Evolutionary conservation across 371 early-diverging fungal species (phyloP), one percentile per base, ranked within the genome.

Genomic region (Mucor mucedo): DNA sequence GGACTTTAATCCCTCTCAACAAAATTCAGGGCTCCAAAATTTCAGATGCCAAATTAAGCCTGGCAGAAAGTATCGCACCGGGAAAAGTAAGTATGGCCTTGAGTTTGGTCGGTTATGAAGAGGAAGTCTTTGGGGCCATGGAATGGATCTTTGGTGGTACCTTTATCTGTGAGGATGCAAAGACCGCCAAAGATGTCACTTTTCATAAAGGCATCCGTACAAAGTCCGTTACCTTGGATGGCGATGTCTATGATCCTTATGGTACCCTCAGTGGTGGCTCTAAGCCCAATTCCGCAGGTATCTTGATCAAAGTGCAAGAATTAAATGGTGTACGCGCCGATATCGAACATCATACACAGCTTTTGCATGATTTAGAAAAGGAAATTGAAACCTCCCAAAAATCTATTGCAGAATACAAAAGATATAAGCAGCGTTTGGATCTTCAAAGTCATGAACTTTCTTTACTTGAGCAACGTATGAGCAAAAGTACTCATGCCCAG

Each of bases 241-340:
- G 99, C 33, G 99, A 98, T 77, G 86, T 98, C 5, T 99, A 99
- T 79, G 99, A 99, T 68, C 99, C 99, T 2, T 88, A 90, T 39
- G 99, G 99, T 41, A 95, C 96, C 0, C 79, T 99, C 27, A 94
- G 96, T 9, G 99, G 99, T 62, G 99, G 99, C 5, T 92, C 97
- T 28, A 87, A 86, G 63, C 88, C 94, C 3, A 72, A 77, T 16
- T 88, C 90, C 2, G 76, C 87, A 0, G 95, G 94, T n/a, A 79
- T 93, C 21, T 84, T 98, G 8, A 66, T 85, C 2, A 87, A 90
- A 53, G 57, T 95, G 14, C 89, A 91, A 57, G 77, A 83, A 47
- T 65, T 95, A 42, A 86, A 86, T 33, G 81, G 80, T 8, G 75
- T 91, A 10, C 83, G 82, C 42, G 53, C 69, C 7, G 79, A 89